Evolutionary conservation across 2,329 filamentous ascomycete genomes (phyloP).

Genomic region (Colletotrichum noveboracense): DNA sequence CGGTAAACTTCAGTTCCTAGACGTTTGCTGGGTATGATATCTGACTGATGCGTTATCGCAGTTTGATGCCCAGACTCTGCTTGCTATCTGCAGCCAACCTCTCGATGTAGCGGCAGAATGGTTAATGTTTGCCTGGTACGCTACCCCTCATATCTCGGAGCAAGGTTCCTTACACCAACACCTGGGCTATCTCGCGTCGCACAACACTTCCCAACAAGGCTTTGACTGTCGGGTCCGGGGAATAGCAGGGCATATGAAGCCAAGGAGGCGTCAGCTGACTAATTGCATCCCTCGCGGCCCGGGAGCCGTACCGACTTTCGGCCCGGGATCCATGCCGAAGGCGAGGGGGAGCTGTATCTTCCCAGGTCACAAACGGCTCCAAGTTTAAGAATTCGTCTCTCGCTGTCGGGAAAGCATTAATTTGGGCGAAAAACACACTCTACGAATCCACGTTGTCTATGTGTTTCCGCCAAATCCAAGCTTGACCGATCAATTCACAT

Average conservation of each 20-base stretch:
- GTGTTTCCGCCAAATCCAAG: no score
- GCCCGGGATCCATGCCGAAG: not conserved
- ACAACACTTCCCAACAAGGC: not conserved
- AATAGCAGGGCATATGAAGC: not conserved
- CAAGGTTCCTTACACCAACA: not conserved
- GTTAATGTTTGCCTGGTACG: not conserved
- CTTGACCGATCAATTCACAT: no score
- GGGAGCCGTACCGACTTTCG: not conserved
- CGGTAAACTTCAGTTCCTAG: accelerated
- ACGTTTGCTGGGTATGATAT: not conserved
- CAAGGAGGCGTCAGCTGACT: not conserved
- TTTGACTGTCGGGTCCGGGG: not conserved
- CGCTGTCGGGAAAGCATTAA: no score
- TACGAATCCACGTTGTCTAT: no score
- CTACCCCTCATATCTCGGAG: not conserved
- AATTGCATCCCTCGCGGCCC: not conserved
- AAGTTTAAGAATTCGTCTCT: no score
- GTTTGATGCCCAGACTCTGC: not conserved
- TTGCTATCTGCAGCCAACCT: not conserved
- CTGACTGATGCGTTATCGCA: not conserved
- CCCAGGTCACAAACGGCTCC: no score
- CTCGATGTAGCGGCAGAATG: not conserved
- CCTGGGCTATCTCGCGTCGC: not conserved
- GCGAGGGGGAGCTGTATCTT: no score
- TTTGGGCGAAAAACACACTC: no score